Evolutionary conservation across 2,329 filamentous ascomycete genomes (phyloP), one percentile per base, ranked within the genome.

Genomic region (Colletotrichum sp.): DNA sequence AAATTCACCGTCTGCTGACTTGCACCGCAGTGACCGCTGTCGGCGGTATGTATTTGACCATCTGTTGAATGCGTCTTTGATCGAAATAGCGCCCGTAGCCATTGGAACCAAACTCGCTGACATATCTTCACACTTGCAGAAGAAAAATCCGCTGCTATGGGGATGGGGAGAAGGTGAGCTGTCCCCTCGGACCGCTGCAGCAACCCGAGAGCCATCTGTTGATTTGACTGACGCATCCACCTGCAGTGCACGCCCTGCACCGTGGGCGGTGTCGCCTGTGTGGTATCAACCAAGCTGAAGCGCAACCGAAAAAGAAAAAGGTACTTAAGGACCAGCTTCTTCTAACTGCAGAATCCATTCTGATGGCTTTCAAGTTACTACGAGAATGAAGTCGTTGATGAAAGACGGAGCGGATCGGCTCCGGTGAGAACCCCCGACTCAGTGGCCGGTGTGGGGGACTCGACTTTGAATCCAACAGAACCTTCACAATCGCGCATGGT

Each of bases 71-170:
- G 8, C 28, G 16, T 61, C 15, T 21, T 43, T 12, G 8, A n/a
- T 36, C 12, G 6, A 24, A 24, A 21, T 2, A 52, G 43, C n/a
- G 43, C 10, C 43, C 10, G 13, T 24, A 12, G n/a, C 1, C 8
- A 13, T 5, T 4, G 10, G n/a, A 21, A 10, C 10, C n/a, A 21
- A 52, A 21, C 43, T 16, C 13, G 3, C 55, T 58, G 55, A 18
- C 8, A 21, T 26, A n/a, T 7, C 16, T 36, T 15, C 32, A 26
- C 26, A 26, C 8, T 18, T 12, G 8, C 10, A 72, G 71, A 26
- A 32, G 75, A 32, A 77, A 77, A 28, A 77, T 77, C 3, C 55
- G 75, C 38, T 77, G 75, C 66, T 62, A 75, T 34, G 75, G 75
- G 28, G 64, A 75, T 26, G 67, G 67, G 8, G 72, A 75, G 13